Evolutionary conservation across 1,284 basidiomycete genomes (phyloP).

Genomic region (Naganishia sp.): DNA sequence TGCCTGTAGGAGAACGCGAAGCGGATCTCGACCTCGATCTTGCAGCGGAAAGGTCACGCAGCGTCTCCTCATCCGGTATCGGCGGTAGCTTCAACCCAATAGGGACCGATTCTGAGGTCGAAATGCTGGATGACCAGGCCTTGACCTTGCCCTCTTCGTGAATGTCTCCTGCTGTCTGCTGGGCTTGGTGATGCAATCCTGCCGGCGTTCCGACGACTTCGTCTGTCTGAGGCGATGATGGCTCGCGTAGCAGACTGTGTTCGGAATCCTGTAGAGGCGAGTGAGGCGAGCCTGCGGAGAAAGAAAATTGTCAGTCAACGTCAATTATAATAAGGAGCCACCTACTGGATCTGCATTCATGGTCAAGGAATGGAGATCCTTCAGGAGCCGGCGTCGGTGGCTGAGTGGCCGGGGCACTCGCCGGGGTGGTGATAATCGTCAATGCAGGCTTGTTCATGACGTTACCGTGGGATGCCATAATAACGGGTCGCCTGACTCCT

Average conservation of each 20-base stretch:
- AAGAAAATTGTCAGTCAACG: background rate
- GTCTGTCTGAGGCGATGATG: conserved; percentile 1
- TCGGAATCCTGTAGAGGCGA: background rate
- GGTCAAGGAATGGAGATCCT: background rate
- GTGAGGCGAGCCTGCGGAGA: background rate
- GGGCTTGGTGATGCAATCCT: background rate
- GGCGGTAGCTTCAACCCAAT: conserved; percentile 11
- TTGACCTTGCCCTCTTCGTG: conserved; percentile 2
- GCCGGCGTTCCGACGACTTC: conserved; percentile 21
- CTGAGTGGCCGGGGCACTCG: conserved; percentile 15
- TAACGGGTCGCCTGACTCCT: no score
- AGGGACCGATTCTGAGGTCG: conserved; percentile 16
- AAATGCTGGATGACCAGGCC: conserved; percentile 13
- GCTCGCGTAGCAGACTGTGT: background rate
- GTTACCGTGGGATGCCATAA: no score
- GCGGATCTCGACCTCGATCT: conserved; percentile 17
- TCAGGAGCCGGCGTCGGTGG: conserved; percentile 5
- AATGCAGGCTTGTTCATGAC: conserved; percentile 15
- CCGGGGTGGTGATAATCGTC: conserved; percentile 23
- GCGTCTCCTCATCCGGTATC: conserved; percentile 21
- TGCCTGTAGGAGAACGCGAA: conserved; percentile 14
- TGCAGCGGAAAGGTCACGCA: conserved; percentile 1
- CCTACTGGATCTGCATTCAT: background rate
- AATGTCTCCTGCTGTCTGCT: background rate
- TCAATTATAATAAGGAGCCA: background rate